These are phyloP conservation scores for Combretum micranthum DNA, from an alignment of 345 rosid genomes.

Conservation along the genomic window DNA sequence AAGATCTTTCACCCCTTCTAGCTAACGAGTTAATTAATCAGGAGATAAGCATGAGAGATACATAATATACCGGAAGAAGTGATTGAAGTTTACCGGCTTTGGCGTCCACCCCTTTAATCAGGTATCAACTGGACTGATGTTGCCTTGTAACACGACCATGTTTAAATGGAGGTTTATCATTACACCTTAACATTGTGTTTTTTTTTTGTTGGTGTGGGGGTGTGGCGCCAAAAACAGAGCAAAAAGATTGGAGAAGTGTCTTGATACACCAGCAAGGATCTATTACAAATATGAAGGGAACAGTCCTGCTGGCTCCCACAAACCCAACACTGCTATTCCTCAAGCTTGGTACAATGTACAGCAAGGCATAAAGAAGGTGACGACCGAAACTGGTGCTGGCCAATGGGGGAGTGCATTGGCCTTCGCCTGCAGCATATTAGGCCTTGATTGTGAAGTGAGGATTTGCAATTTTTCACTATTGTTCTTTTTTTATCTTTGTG, in stretches of 20 bases:
- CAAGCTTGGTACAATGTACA: constrained; percentile 79
- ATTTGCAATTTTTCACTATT: background rate
- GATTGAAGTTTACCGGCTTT: constrained; percentile 67
- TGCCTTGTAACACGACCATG: too few species aligned
- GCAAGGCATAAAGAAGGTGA: constrained; percentile 70
- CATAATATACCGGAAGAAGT: constrained; percentile 82
- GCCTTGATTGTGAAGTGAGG: constrained; percentile 67
- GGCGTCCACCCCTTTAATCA: constrained; percentile 97
- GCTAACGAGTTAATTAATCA: constrained; percentile 80
- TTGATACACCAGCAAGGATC: constrained; percentile 81
- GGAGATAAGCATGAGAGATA: constrained; percentile 64
- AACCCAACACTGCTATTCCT: constrained; percentile 84
- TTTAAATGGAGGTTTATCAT: too few species aligned
- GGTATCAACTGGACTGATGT: constrained; percentile 31
- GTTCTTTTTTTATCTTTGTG: background rate
- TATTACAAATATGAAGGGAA: constrained; percentile 92
- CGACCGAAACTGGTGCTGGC: constrained; percentile 96
- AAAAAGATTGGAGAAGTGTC: constrained; percentile 89
- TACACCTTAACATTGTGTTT: too few species aligned
- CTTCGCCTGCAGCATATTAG: constrained; percentile 83
- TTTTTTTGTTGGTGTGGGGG: too few species aligned
- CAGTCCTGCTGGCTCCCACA: constrained; percentile 98
- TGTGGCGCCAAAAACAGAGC: constrained; percentile 65
- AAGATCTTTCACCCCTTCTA: constrained; percentile 76
- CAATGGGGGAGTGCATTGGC: constrained; percentile 96